Conservation (phyloP, 768 basidiomycete genomes). For the Lactarius tabidus region DNA sequence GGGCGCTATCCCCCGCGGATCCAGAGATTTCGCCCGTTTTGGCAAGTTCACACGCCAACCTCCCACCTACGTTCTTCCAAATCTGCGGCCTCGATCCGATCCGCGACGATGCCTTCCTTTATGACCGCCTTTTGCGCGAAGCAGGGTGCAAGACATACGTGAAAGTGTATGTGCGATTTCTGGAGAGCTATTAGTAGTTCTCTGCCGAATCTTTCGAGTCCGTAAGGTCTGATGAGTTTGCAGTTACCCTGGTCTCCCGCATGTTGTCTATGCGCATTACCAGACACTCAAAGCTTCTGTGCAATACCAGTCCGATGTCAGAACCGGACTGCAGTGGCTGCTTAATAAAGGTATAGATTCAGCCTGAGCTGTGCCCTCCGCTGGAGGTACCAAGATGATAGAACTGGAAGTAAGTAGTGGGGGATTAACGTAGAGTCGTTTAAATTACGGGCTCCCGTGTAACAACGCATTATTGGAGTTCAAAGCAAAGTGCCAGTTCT, state of each 20-base stretch:
- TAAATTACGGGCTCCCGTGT: background rate
- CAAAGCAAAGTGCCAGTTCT: background rate
- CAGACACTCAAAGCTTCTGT: background rate
- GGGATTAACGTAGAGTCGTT: background rate
- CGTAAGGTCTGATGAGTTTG: background rate
- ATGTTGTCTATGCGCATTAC: background rate
- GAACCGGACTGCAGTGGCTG: background rate
- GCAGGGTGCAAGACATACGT: background rate
- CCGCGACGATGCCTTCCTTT: conserved; percentile 14
- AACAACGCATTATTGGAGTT: background rate
- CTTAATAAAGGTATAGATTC: background rate
- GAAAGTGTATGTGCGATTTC: conserved; percentile 5
- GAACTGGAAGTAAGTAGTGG: background rate
- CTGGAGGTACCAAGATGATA: too few species aligned
- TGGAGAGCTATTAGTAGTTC: background rate
- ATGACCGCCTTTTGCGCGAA: conserved; percentile 3
- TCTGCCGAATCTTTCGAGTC: background rate
- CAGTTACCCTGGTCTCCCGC: conserved; percentile 6
- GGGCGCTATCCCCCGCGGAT: background rate
- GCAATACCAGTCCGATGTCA: background rate
- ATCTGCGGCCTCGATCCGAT: conserved; percentile 8
- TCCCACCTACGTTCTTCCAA: conserved; percentile 6
- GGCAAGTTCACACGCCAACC: background rate
- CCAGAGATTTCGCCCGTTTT: conserved; percentile 8
- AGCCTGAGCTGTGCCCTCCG: background rate